Conservation (phyloP, 1,139 yeast genomes). For the Hanseniaspora gamundiae region DNA sequence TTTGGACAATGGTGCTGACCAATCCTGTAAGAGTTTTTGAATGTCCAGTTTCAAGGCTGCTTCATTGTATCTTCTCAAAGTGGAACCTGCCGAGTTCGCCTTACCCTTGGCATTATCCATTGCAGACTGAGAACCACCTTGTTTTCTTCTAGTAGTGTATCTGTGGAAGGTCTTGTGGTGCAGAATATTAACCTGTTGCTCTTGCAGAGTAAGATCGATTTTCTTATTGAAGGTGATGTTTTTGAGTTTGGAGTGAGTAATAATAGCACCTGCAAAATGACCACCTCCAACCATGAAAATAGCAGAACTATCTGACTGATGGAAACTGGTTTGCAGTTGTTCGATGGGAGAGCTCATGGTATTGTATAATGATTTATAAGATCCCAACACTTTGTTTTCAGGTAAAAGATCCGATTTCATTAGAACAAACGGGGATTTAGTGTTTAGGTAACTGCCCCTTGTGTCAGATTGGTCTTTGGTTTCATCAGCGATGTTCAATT, state of each 20-base stretch:
- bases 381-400: constrained; percentile 42
- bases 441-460: constrained; percentile 41
- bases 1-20: constrained; percentile 48
- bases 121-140: constrained; percentile 94
- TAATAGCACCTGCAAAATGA: constrained; percentile 91
- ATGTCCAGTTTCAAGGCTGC: constrained; percentile 69
- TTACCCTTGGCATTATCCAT: constrained; percentile 87
- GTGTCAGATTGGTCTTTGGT: constrained; percentile 24
- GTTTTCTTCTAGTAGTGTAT: constrained; percentile 92
- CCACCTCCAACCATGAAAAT: constrained; percentile 95
- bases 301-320: constrained; percentile 38
- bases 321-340: constrained; percentile 29
- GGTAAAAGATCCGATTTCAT: constrained; percentile 40
- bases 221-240: constrained; percentile 40
- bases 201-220: constrained; percentile 33
- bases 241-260: constrained; percentile 51
- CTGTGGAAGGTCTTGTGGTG: constrained; percentile 85
- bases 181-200: constrained; percentile 52
- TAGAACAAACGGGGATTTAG: constrained; percentile 50
- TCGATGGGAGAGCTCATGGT: constrained; percentile 33
- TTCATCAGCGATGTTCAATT: constrained; percentile 14
- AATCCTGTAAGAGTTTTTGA: constrained; percentile 47
- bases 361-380: constrained; percentile 56
- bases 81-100: constrained; percentile 94
- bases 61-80: constrained; percentile 80